Evolutionary conservation across 306 rosid genomes (phyloP), one percentile per base, ranked within the genome.

Genomic region (Cucumis melo): DNA sequence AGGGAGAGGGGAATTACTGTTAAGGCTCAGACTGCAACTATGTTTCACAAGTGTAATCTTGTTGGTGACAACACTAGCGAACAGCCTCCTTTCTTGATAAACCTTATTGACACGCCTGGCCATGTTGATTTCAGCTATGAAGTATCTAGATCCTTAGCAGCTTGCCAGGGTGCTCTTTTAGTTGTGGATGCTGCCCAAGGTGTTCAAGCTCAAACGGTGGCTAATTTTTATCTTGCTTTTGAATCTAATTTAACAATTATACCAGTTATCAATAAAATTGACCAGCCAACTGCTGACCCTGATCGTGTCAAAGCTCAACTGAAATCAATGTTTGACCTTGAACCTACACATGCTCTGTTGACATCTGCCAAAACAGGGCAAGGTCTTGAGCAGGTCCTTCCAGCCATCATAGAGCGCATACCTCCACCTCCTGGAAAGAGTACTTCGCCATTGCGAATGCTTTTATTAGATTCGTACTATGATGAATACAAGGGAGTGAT

Each of bases 181-280:
- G 95, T 93, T 81, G 97, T 91, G 78, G 97, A 93, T 82, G 98
- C 98, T 21, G 96, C 92, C 19, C 97, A 91, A 86, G 98, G 98
- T 79, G 98, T 93, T 71, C 98, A 93, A 81, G 98, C 98, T 2
- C 97, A 89, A 80, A 93, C 96, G 8, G 98, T 93, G 65, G 98
- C 98, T 16, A 93, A 93, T 83, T 93, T 91, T 79, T 91, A 93
- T 86, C 97, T 91, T 50, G 97, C 98, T 20, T 89, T 91, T 71
- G 95, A 93, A 73, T 88, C 97, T 23, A 89, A 91, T 86, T 78
- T 93, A 75, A 55, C 92, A 0, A 85, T 91, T 73, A 82, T 93
- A 77, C 97, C 98, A 15, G 83, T 93, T 27, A 91, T 91, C 68
- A 93, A 93, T 87, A 93, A 93, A 79, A 93, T 93, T 80, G 98